Evolutionary conservation across 2,329 filamentous ascomycete genomes (phyloP).

Genomic region (Colletotrichum trifolii): DNA sequence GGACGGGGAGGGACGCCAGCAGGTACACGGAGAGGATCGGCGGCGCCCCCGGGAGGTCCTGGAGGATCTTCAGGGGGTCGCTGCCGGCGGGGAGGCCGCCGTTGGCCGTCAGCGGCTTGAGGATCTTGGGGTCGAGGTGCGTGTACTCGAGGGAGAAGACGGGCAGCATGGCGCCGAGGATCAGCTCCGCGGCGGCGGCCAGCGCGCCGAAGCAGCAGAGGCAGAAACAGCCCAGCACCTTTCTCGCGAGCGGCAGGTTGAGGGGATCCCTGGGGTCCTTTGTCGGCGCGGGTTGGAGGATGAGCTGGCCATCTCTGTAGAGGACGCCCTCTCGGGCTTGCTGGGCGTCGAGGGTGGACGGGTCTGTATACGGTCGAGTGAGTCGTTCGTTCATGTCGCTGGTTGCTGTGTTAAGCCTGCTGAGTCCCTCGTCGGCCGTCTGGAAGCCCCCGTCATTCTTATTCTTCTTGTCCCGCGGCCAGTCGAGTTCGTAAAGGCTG

Average conservation of each 20-base stretch:
- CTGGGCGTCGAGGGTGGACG: background rate
- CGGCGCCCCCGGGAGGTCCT: slow-evolving; percentile 40
- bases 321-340: slow-evolving; percentile 14
- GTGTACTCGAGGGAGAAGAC: slow-evolving; percentile 49
- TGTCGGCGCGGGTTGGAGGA: slow-evolving; percentile 20
- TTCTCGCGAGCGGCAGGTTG: slow-evolving; percentile 12
- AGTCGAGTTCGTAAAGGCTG: too few relatives aligned
- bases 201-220: slow-evolving; percentile 41
- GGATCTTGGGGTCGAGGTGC: slow-evolving; percentile 42
- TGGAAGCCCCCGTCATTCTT: too few relatives aligned
- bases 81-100: slow-evolving; percentile 39
- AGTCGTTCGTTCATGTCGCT: too few relatives aligned
- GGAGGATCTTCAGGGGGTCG: slow-evolving; percentile 36
- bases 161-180: slow-evolving; percentile 45
- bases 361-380: too few relatives aligned
- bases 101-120: slow-evolving; percentile 37
- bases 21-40: slow-evolving; percentile 44
- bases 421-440: too few relatives aligned
- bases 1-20: slow-evolving; percentile 47
- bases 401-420: too few relatives aligned
- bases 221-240: slow-evolving; percentile 17
- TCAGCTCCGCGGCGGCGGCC: slow-evolving; percentile 41
- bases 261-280: slow-evolving; percentile 28
- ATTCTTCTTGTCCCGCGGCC: too few relatives aligned
- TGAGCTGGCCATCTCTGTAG: slow-evolving; percentile 20